A percentile compares a stretch with the other conserved stretches of the same genome.
Conservation (phyloP, 495 filamentous ascomycete genomes). For the Xylaria flabelliformis region DNA sequence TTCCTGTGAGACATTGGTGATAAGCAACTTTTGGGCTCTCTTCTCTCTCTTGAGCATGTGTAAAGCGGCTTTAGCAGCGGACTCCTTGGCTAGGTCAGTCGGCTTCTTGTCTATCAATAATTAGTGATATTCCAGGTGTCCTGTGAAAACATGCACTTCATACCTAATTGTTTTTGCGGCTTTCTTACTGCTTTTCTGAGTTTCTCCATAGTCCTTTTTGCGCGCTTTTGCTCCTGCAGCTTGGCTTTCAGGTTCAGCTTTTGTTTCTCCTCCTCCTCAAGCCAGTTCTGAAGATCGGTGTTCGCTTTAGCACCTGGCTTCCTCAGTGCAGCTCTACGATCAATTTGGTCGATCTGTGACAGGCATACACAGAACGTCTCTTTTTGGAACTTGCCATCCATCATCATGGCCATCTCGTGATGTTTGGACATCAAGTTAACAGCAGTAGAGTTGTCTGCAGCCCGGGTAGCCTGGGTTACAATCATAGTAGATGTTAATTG, state of each 20-base stretch:
- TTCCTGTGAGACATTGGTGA: background rate
- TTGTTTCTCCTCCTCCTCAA: background rate
- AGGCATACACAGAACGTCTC: constrained; percentile 34
- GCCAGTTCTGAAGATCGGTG: constrained; percentile 3
- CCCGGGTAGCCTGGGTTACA: constrained; percentile 32
- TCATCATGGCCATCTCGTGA: constrained; percentile 37
- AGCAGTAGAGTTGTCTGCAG: constrained; percentile 35
- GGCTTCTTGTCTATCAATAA: background rate
- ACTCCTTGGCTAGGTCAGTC: background rate
- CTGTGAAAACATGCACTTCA: background rate
- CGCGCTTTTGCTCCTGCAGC: background rate
- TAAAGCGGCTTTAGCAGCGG: too few relatives aligned
- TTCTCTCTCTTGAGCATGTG: background rate
- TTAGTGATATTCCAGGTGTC: background rate
- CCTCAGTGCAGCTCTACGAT: constrained; percentile 25
- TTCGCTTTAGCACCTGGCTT: constrained; percentile 14
- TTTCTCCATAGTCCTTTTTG: background rate
- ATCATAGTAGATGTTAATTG: constrained; percentile 32
- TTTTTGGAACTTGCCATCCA: constrained; percentile 36
- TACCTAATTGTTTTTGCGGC: background rate
- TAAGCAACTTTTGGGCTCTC: background rate
- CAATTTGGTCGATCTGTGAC: constrained; percentile 36
- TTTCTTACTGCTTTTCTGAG: background rate
- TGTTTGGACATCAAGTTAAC: constrained; percentile 33
- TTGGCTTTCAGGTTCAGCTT: background rate